Percentiles rank a stretch among this genome's conserved stretches.
phyloP scores from a whole-genome alignment of 345 rosid genomes.

The Litchi chinensis region DNA sequence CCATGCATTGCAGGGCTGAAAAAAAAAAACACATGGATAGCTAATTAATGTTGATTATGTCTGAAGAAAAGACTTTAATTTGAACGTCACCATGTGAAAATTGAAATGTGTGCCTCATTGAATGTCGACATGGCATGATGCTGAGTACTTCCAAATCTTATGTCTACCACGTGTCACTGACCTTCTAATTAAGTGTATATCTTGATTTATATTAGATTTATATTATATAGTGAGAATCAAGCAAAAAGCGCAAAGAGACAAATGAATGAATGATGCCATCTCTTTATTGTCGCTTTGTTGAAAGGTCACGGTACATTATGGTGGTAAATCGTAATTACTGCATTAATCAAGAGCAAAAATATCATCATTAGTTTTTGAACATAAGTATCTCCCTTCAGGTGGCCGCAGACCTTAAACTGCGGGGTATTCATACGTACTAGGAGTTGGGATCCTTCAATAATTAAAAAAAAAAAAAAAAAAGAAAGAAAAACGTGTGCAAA shows the following conservation, averaged over 20 bases:
- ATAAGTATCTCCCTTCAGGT: no score
- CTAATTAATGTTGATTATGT: neutral
- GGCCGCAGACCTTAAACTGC: no score
- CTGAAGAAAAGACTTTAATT: neutral
- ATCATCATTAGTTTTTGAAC: neutral
- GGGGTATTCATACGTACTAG: no score
- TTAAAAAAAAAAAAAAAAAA: no score
- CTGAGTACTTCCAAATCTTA: neutral
- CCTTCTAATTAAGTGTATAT: neutral
- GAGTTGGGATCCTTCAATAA: no score
- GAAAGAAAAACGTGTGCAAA: no score
- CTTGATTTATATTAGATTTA: neutral
- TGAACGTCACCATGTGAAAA: slow-evolving; percentile 2
- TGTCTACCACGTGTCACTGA: neutral
- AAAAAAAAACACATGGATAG: no score
- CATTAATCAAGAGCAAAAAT: neutral
- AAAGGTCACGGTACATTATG: no score
- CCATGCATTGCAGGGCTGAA: no score
- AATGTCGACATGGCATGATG: slow-evolving; percentile 20
- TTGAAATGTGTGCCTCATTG: slow-evolving; percentile 36
- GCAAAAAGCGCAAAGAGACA: neutral
- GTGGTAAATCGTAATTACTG: neutral
- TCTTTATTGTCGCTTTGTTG: no score
- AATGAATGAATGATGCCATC: no score
- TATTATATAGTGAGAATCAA: no score